Conservation (phyloP, 768 basidiomycete species). For the Russula foetens region DNA sequence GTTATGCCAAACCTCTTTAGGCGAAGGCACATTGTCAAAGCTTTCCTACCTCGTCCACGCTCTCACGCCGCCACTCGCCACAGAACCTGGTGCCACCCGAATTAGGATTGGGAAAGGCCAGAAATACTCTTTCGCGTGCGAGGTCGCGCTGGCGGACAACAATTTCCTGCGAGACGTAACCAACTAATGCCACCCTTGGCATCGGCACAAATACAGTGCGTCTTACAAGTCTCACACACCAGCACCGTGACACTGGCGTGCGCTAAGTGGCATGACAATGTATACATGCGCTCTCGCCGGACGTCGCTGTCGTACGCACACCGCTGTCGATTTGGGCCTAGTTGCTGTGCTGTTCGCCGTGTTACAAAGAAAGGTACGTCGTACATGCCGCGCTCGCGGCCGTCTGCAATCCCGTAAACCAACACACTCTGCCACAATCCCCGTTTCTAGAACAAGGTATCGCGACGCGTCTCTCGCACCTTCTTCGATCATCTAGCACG, state of each 20-base stretch:
- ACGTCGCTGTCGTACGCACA: conserved; percentile 73
- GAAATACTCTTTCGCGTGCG: conserved; percentile 48
- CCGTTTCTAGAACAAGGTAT: conserved; percentile 61
- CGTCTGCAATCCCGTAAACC: conserved; percentile 79
- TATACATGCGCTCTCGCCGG: conserved; percentile 69
- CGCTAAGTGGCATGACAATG: conserved; percentile 86
- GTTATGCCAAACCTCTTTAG: conserved; percentile 59
- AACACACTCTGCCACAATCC: conserved; percentile 78
- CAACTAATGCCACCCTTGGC: conserved; percentile 48
- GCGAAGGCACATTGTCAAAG: conserved; percentile 54
- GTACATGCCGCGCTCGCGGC: conserved; percentile 61
- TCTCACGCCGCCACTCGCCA: conserved; percentile 38
- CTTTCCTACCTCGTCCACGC: conserved; percentile 44
- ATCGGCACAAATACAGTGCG: too few relatives aligned
- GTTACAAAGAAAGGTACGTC: conserved; percentile 67
- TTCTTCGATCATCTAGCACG: conserved; percentile 46
- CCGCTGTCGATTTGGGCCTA: conserved; percentile 78
- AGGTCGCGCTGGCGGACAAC: conserved; percentile 70
- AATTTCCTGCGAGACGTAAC: conserved; percentile 63
- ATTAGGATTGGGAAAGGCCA: conserved; percentile 63
- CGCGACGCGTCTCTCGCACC: conserved; percentile 51
- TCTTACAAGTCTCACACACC: conserved; percentile 56
- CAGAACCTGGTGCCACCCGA: conserved; percentile 32
- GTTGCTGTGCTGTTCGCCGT: conserved; percentile 63
- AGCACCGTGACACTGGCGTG: conserved; percentile 62